These are phyloP conservation scores for Tetradesmus obliquus DNA, from an alignment of 139 green algal genomes.

Conservation along the genomic window DNA sequence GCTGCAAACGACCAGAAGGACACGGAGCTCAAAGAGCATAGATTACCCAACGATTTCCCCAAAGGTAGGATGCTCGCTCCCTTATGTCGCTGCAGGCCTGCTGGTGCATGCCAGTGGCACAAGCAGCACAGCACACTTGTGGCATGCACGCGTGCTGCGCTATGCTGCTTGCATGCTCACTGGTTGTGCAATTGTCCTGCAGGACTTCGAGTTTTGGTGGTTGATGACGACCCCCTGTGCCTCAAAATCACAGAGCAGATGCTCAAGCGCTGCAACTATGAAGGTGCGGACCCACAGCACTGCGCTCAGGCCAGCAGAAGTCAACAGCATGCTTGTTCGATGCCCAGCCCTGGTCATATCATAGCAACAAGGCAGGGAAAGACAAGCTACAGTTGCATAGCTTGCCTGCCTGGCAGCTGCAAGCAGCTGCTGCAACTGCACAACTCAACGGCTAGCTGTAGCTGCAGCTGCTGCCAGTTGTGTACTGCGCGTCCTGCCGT, in stretches of 20 bases:
- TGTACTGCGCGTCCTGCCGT: not conserved
- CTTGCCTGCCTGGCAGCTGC: no score
- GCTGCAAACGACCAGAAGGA: not conserved
- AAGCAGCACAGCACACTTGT: not conserved
- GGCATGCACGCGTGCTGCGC: not conserved
- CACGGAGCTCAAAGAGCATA: not conserved
- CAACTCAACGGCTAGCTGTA: no score
- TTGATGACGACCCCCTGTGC: constrained; percentile 95
- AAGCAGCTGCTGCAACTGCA: no score
- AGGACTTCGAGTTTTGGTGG: constrained; percentile 87
- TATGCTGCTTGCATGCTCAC: not conserved
- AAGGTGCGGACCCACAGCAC: constrained; percentile 64
- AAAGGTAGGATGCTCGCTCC: not conserved
- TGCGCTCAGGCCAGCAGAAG: not conserved
- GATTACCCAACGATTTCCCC: not conserved
- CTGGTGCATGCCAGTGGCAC: not conserved
- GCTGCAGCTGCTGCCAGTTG: no score
- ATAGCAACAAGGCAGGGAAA: no score
- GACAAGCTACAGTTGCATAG: not conserved
- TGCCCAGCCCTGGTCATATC: no score
- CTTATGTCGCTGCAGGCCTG: not conserved
- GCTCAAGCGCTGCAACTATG: constrained; percentile 89
- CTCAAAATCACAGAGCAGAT: constrained; percentile 94
- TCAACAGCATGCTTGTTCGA: no score
- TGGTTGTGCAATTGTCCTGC: not conserved